Evolutionary conservation across 163 green algal genomes (phyloP), one percentile per base, ranked within the genome.

Genomic region (Prototheca wickerhamii): DNA sequence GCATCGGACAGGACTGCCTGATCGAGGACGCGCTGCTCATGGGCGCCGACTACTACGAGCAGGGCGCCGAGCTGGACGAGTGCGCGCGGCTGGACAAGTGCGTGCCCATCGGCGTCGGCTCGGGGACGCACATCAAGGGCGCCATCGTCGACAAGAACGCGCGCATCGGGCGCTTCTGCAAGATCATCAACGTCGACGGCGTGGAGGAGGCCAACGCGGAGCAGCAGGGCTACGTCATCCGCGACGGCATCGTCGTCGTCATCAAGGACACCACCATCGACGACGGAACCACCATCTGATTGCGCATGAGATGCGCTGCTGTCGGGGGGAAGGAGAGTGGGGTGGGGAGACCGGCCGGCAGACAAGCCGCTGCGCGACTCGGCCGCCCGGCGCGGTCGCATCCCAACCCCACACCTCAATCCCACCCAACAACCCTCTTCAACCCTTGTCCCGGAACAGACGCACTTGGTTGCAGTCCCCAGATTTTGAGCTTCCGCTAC

Each of bases 141-240:
- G 72, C 81, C 69, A 99, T 99, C 75, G 79, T 98, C 23, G 94
- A 99, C 83, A 99, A 99, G 87, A 99, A 99, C 71, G 89, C 94
- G 20, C 84, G 94, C 74, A 91, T 99, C 53, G 94, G 92, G 60
- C 75, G 65, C n/a, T 88, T 89, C 70, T 89, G 86, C 52, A 65
- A 89, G 50, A 88, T 97, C 64, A 71, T 82, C 50, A 96, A 97
- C 76, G 86, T 86, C 54, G 79, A 79, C 33, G 78, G 78, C 44
- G 78, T 87, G 37, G 60, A 80, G 31, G 90, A 97, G 74, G 72
- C 81, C 30, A 87, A 87, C 58, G 70, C 73, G 40, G 90, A 96
- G 68, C 72, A 89, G 6, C 66, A 93, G 10, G 93, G 94, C 50
- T 90, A 93, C 70, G 91, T 96, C 65, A 98, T 99, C 71, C 87